phyloP scores from a whole-genome alignment of 2,329 filamentous ascomycete species.

The Cryphonectria japonica region DNA sequence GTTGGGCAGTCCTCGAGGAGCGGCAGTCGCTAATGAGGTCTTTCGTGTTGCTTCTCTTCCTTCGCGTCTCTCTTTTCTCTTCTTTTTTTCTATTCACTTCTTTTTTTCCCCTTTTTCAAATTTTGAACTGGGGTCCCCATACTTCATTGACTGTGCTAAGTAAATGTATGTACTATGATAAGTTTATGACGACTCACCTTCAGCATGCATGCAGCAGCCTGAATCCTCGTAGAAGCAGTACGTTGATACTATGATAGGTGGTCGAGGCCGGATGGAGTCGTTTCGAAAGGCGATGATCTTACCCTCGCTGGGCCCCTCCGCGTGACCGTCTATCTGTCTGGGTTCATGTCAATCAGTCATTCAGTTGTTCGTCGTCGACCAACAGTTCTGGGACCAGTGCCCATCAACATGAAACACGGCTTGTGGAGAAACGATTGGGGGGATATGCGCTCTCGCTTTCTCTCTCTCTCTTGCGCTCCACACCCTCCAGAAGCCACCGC shows the following conservation, averaged over 20 bases:
- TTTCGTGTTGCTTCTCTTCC: neutral
- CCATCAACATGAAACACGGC: constrained; percentile 19
- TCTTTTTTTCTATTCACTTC: neutral
- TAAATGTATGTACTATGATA: neutral
- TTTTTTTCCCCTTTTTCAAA: no score
- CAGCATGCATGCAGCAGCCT: neutral
- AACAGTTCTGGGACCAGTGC: neutral
- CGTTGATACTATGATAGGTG: neutral
- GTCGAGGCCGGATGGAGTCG: neutral
- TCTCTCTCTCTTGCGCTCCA: neutral
- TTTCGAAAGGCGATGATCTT: constrained; percentile 10
- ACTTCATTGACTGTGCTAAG: neutral
- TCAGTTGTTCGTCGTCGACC: neutral
- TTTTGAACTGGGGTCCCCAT: neutral
- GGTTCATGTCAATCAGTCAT: neutral
- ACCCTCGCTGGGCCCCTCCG: neutral
- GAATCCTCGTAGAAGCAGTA: neutral
- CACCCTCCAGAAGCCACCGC: neutral
- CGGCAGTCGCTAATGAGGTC: constrained; percentile 13
- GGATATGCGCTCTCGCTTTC: neutral
- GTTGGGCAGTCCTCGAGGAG: constrained; percentile 4
- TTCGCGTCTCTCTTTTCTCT: neutral
- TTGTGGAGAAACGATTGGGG: constrained; percentile 8
- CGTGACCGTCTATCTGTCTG: neutral
- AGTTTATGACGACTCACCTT: neutral